Percentiles rank a stretch among this genome's conserved stretches.
These are phyloP conservation scores for Leccinum variabile DNA, from an alignment of 1,284 basidiomycete genomes.

Conservation along the genomic window DNA sequence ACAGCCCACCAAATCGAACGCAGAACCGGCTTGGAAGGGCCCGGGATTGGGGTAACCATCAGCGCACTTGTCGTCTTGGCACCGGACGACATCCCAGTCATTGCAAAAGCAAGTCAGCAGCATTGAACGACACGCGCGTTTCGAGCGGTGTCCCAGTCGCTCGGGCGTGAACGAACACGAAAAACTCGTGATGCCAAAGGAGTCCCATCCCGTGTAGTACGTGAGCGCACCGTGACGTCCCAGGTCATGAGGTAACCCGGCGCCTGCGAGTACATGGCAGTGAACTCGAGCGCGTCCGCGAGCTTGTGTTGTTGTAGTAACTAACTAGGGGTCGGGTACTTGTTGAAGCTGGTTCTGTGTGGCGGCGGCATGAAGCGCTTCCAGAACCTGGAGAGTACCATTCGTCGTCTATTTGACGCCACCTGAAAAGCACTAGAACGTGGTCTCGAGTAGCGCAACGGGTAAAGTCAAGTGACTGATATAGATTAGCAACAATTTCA, in stretches of 20 bases:
- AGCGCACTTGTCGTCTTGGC: neutral
- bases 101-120: neutral
- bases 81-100: too few relatives aligned
- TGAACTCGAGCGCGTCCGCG: neutral
- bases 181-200: neutral
- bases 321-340: too few relatives aligned
- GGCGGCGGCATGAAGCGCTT: neutral
- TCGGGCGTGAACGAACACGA: neutral
- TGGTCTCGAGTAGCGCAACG: too few relatives aligned
- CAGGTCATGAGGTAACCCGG: neutral
- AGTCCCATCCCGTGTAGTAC: neutral
- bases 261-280: neutral
- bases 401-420: too few relatives aligned
- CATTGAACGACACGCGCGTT: neutral
- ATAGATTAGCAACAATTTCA: too few relatives aligned
- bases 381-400: neutral
- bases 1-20: neutral
- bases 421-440: neutral
- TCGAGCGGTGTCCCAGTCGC: neutral
- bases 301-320: neutral
- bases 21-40: neutral
- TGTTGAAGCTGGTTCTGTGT: neutral
- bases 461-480: too few relatives aligned
- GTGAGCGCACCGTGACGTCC: neutral
- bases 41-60: neutral